Evolutionary conservation across 306 rosid genomes (phyloP).

Genomic region (Biancaea sappan): DNA sequence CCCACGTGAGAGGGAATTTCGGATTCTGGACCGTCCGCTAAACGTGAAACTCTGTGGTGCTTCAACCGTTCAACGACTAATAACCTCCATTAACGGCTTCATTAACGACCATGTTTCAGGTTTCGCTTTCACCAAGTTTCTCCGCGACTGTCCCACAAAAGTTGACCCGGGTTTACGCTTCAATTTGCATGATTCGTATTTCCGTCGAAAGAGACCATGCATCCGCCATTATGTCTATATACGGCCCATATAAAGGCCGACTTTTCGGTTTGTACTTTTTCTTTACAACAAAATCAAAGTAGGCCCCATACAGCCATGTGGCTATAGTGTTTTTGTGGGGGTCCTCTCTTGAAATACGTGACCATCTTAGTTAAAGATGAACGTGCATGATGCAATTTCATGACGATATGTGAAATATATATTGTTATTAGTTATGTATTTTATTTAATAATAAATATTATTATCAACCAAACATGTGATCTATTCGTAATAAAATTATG

Average conservation of each 20-base stretch:
- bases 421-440: no score
- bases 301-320: background rate
- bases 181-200: background rate
- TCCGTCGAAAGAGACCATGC: background rate
- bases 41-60: background rate
- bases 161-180: conserved; percentile 18
- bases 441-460: no score
- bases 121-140: background rate
- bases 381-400: no score
- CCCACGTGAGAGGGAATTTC: background rate
- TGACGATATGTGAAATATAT: no score
- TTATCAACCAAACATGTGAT: no score
- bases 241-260: background rate
- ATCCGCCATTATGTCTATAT: background rate
- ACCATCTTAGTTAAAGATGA: no score
- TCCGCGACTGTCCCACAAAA: background rate
- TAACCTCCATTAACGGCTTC: conserved; percentile 28
- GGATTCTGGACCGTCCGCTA: background rate
- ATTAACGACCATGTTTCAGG: background rate
- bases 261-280: background rate
- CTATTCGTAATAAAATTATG: no score
- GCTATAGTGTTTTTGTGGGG: background rate
- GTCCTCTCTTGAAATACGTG: background rate
- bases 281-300: background rate
- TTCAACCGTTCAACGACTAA: conserved; percentile 18